Base-by-base conservation (phyloP, 73 alveolate genomes). In the Uronychia setigera region DNA sequence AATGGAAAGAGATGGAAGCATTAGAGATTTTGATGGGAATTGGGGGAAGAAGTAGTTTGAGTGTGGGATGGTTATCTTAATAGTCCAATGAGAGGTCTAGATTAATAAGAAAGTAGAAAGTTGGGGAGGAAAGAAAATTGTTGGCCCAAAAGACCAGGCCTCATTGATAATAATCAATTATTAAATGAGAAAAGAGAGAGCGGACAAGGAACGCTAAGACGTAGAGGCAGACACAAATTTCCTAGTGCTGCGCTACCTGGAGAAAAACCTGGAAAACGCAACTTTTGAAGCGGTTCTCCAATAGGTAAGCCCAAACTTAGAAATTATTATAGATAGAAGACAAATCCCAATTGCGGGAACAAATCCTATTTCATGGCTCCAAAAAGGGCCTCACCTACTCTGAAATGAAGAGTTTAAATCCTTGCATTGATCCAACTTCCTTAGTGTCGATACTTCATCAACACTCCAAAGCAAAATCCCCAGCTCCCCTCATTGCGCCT, bases 391-490 rank as follows among this genome's bases (percentile, higher is more conserved):
- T 79, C 79, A 58, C 76, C 67, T 86, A 46, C 35, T 82, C 79
- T 28, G 87, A 86, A 59, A 59, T 59, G n/a, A 86, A 86, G 87
- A 76, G 31, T 9, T 33, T 76, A 76, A 76, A 76, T 79, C 31
- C 87, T 77, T 58, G 59, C 13, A 26, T 86, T 26, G 92, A 78
- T 57, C 79, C 58, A 35, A 79, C 35, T 28, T 77, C 26, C 74
- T 58, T 77, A 0, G 29, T 79, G 11, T 29, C 79, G 29, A 25
- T 78, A 58, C 83, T 78, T 27, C 30, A 76, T 78, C 32, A 76
- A 29, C 19, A 11, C 67, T 19, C 5, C 1, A 32, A 25, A 59
- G 58, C 33, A 26, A 74, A 33, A 31, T 79, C 57, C 0, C 33
- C 32, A 26, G 34, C 78, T 14, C 28, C 32, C 9, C 35, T 46